Percentiles rank a stretch among this genome's conserved stretches.
Evolutionary conservation across 2,329 filamentous ascomycete species (phyloP).

Genomic region (Cordyceps farinosa): DNA sequence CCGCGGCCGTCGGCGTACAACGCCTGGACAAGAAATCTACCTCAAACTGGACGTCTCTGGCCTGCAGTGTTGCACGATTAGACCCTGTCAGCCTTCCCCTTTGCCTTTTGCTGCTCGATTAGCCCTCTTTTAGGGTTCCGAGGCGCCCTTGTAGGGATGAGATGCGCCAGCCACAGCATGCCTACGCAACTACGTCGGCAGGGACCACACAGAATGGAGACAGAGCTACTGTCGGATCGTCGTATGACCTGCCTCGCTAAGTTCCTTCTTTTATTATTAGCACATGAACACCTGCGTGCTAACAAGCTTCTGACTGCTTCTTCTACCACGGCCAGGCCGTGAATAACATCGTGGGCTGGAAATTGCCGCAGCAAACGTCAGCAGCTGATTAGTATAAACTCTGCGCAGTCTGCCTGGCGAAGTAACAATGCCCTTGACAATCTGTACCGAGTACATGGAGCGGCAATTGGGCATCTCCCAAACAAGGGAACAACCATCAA

Average conservation of each 20-base stretch:
- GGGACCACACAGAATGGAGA: background rate
- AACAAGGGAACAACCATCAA: background rate
- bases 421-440: background rate
- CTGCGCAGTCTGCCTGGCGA: background rate
- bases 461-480: background rate
- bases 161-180: slow-evolving; percentile 3
- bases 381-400: background rate
- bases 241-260: background rate
- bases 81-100: background rate
- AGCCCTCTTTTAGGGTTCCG: slow-evolving; percentile 1
- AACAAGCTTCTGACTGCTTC: background rate
- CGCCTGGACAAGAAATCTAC: slow-evolving; percentile 10
- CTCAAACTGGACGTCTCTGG: background rate
- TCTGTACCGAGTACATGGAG: background rate
- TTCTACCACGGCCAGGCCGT: background rate
- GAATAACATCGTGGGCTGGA: background rate
- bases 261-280: background rate
- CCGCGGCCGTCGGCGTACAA: slow-evolving; percentile 23
- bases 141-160: background rate
- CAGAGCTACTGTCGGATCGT: background rate
- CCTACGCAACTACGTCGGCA: background rate
- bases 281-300: background rate
- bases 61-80: background rate
- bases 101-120: slow-evolving; percentile 1
- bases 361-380: background rate